Evolutionary conservation across 306 rosid genomes (phyloP).

Genomic region (Corylus avellana): DNA sequence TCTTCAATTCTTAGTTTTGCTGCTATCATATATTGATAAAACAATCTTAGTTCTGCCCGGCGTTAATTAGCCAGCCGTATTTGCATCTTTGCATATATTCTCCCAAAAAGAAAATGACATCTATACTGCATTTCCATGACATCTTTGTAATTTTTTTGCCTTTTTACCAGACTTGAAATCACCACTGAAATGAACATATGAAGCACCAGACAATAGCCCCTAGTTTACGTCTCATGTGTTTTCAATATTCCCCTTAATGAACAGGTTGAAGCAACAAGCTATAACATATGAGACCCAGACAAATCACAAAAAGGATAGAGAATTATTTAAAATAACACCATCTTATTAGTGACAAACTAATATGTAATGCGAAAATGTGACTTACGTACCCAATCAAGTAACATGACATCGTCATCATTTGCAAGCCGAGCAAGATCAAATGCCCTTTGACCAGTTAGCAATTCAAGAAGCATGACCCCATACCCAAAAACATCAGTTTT

Average conservation of each 20-base stretch:
- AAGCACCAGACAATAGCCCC: background rate
- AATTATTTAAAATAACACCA: background rate
- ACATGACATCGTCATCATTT: slow-evolving; percentile 78
- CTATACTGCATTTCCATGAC: background rate
- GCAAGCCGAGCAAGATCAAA: slow-evolving; percentile 97
- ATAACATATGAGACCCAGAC: background rate
- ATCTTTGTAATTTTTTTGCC: background rate
- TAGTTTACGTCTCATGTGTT: background rate
- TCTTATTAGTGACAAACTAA: background rate
- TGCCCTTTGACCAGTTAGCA: slow-evolving; percentile 94
- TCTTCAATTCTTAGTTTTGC: too few relatives aligned
- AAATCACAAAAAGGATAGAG: background rate
- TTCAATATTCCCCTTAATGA: background rate
- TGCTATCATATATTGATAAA: too few relatives aligned
- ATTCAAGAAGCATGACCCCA: slow-evolving; percentile 98
- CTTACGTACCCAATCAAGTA: slow-evolving; percentile 88
- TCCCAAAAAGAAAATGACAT: background rate
- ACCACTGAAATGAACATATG: background rate
- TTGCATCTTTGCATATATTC: background rate
- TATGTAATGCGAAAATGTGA: background rate
- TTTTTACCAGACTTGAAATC: background rate
- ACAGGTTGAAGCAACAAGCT: background rate
- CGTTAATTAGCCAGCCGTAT: background rate
- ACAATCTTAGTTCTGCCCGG: too few relatives aligned
- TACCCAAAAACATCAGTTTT: slow-evolving; percentile 96